Base-by-base conservation (phyloP, 2,329 filamentous ascomycete genomes). In the Triangularia setosa region DNA sequence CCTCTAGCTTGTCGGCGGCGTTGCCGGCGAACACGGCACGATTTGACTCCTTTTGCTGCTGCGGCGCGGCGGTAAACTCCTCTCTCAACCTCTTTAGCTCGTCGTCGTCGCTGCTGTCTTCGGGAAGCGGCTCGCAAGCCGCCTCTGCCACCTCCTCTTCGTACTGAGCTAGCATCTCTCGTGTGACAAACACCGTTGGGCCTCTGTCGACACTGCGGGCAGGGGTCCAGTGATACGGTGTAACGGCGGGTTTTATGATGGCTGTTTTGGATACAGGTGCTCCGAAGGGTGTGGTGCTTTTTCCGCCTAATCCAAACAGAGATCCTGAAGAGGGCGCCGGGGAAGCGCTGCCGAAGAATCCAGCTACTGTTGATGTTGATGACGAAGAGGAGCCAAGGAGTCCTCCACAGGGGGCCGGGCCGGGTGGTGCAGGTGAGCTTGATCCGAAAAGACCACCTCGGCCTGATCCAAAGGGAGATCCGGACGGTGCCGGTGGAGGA, bases 1-100 rank as follows among this genome's bases (percentile, higher is more conserved):
- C 68, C 12, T 80, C 73, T 35, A 85, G 72, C 14, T 71, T 69
- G 24, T 74, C 70, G 6, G n/a, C 35, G 18, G 30, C 21, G 14
- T 18, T 11, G n/a, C 7, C 30, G 14, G 16, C 18, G 12, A 40
- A 3, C 12, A 40, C 16, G 35, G 3, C 16, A n/a, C 35, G 1
- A n/a, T 16, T 14, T 11, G 30, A 3, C 30, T 9, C 16, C 35
- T 40, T 40, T 14, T 40, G 35, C 35, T 40, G 35, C 35, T 40
- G 30, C 3, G 30, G 12, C 7, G 30, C 30, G 30, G 4, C 11
- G 30, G 4, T 28, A 33, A 33, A 8, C 6, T 33, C 6, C 30
- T 12, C 6, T 33, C 30, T 33, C 30, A 12, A 3, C 11, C 4
- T 33, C 6, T 9, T 12, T 3, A 33, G 16, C n/a, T 21, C 40